These are phyloP conservation scores for Sugiyamaella qingdaonensis DNA, from an alignment of 805 yeast genomes.

Conservation along the genomic window DNA sequence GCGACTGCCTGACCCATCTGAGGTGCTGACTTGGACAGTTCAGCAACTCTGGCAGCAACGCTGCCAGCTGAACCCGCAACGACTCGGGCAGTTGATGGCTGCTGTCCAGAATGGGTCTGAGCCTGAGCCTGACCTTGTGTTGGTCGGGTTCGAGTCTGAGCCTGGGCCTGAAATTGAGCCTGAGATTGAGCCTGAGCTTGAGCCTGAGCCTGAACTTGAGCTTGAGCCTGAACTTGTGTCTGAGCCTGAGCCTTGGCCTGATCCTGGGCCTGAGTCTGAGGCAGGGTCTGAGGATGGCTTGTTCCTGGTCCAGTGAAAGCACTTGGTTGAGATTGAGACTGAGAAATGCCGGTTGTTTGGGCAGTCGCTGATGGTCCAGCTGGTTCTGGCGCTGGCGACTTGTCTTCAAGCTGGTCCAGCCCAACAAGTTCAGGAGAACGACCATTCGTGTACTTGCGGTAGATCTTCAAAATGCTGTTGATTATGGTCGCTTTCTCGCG, in stretches of 20 bases:
- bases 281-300: slow-evolving; percentile 6
- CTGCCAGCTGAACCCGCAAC: background rate
- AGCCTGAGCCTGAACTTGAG: background rate
- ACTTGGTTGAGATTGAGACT: too few relatives aligned
- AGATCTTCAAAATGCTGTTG: slow-evolving; percentile 48
- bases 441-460: slow-evolving; percentile 52
- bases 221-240: slow-evolving; percentile 6
- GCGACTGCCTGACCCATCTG: too few relatives aligned
- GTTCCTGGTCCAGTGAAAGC: background rate
- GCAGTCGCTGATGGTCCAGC: background rate
- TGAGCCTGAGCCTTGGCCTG: slow-evolving; percentile 2
- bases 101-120: too few relatives aligned
- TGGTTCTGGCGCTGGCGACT: background rate
- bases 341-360: background rate
- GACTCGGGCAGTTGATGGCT: background rate
- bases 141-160: too few relatives aligned
- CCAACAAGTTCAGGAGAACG: slow-evolving; percentile 49
- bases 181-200: background rate
- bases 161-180: background rate
- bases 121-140: too few relatives aligned
- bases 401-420: slow-evolving; percentile 41
- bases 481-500: slow-evolving; percentile 59
- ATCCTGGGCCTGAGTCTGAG: background rate
- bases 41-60: background rate
- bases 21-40: too few relatives aligned